Evolutionary conservation across 2,329 filamentous ascomycete genomes (phyloP).

Genomic region (Botrytis tulipae): DNA sequence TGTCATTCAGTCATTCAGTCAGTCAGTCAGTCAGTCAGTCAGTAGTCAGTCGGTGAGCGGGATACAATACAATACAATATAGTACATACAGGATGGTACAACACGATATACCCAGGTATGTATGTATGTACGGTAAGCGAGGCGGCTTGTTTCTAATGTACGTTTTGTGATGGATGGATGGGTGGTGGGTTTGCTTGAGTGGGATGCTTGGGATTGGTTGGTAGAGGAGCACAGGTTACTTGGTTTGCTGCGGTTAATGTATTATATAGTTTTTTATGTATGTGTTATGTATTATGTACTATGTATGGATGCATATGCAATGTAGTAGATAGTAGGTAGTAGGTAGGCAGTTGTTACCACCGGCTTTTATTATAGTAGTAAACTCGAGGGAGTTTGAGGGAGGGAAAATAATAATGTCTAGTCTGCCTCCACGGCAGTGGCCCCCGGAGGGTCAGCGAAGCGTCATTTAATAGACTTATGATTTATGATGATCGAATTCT

Average conservation of each 20-base stretch:
- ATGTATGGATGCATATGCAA: conserved; percentile 16
- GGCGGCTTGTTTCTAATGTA: background rate
- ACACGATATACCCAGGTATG: background rate
- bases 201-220: background rate
- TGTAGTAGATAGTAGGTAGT: background rate
- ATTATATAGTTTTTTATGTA: background rate
- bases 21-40: background rate
- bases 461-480: background rate
- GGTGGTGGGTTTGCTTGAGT: background rate
- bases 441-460: background rate
- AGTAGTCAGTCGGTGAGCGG: background rate
- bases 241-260: background rate
- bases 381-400: background rate
- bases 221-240: background rate
- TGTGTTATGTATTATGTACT: background rate
- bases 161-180: conserved; percentile 6
- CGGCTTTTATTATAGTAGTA: background rate
- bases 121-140: background rate
- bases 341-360: background rate
- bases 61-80: background rate
- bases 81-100: background rate
- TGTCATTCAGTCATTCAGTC: background rate
- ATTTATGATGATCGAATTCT: background rate
- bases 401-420: background rate
- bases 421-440: background rate